Conservation (phyloP, 176 grass and related monocot species). For the Paspalum notatum region DNA sequence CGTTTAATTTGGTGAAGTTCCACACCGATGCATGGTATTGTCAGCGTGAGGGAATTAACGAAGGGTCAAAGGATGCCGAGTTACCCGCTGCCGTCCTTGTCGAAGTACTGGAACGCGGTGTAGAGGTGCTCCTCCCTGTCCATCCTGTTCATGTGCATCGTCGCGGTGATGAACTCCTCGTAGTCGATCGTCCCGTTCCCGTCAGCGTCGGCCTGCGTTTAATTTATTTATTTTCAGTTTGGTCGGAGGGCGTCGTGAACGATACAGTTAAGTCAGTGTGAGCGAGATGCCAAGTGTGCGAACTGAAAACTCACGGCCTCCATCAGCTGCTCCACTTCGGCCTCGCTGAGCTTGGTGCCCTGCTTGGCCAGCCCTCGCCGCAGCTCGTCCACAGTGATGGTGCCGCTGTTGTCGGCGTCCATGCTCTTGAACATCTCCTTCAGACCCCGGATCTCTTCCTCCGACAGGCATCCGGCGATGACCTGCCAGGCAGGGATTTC, state of each 20-base stretch:
- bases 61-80: background rate
- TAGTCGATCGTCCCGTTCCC: slow-evolving; percentile 85
- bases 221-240: background rate
- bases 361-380: slow-evolving; percentile 66
- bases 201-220: slow-evolving; percentile 73
- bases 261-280: background rate
- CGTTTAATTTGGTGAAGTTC: background rate
- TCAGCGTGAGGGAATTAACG: background rate
- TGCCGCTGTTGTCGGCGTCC: slow-evolving; percentile 82
- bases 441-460: slow-evolving; percentile 85
- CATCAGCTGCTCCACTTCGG: slow-evolving; percentile 81
- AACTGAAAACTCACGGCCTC: slow-evolving; percentile 59
- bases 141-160: slow-evolving; percentile 92
- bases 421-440: slow-evolving; percentile 94
- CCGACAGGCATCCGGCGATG: slow-evolving; percentile 76
- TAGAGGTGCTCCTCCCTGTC: slow-evolving; percentile 86
- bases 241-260: too few relatives aligned
- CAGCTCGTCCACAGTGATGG: slow-evolving; percentile 81
- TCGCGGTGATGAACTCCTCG: slow-evolving; percentile 89
- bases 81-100: slow-evolving; percentile 82
- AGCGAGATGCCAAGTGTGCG: background rate
- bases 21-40: background rate
- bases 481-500: slow-evolving; percentile 40
- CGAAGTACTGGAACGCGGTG: slow-evolving; percentile 85
- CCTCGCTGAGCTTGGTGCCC: slow-evolving; percentile 75